Percentiles rank a stretch among this genome's conserved stretches.
Evolutionary conservation across 2,329 filamentous ascomycete species (phyloP).

Genomic region (Ophiostoma sp.): DNA sequence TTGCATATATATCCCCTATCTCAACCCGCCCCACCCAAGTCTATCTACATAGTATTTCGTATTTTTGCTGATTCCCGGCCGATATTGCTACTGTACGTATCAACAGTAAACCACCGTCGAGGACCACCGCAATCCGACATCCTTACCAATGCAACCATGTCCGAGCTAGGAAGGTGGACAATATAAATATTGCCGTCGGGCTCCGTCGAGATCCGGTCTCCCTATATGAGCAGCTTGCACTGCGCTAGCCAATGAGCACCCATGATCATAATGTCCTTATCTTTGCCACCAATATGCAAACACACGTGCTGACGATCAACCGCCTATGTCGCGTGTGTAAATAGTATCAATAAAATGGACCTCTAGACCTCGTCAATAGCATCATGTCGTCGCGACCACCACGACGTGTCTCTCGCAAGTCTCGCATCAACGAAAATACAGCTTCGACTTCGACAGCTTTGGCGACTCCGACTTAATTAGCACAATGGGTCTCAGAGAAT

Average conservation of each 20-base stretch:
- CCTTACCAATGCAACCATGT: neutral
- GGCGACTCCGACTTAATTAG: neutral
- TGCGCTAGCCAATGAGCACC: constrained; percentile 8
- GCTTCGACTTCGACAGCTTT: neutral
- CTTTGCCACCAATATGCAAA: constrained; percentile 2
- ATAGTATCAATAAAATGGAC: neutral
- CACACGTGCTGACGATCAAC: neutral
- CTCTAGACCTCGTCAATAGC: neutral
- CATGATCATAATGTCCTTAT: neutral
- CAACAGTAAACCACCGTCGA: neutral
- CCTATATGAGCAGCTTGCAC: neutral
- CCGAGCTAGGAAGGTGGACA: constrained; percentile 9
- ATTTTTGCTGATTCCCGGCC: neutral
- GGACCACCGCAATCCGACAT: constrained; percentile 9
- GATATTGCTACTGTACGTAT: too few relatives aligned
- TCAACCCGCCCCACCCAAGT: neutral
- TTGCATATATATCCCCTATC: constrained; percentile 1
- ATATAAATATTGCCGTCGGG: neutral
- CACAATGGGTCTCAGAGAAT: constrained; percentile 3
- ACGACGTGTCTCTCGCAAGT: constrained; percentile 1
- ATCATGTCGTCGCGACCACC: neutral
- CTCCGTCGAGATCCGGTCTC: neutral
- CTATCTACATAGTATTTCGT: too few relatives aligned
- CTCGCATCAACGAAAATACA: neutral
- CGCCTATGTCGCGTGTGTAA: neutral